phyloP scores from a whole-genome alignment of 257 asterid genomes.

The Petunia secreta region DNA sequence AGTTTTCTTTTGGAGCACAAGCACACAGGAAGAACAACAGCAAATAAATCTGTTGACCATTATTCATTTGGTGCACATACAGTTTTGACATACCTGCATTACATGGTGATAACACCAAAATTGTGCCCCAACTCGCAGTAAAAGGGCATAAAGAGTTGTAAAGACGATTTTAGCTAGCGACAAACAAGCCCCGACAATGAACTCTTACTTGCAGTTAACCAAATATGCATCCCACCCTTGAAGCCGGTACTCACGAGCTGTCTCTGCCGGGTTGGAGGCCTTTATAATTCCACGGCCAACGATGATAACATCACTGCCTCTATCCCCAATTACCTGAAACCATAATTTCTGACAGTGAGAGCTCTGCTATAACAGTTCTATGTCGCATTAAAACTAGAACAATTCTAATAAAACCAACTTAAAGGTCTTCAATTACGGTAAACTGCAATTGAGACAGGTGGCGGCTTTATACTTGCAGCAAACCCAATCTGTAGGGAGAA shows the following conservation, averaged over 20 bases:
- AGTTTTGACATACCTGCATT: neutral
- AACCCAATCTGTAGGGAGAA: too few relatives aligned
- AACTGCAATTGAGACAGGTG: too few relatives aligned
- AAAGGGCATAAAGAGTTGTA: neutral
- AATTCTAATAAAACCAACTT: neutral
- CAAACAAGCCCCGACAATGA: neutral
- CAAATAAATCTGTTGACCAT: neutral
- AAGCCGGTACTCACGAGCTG: slow-evolving; percentile 80
- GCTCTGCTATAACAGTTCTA: neutral
- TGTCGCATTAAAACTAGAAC: slow-evolving; percentile 1
- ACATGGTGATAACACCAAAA: neutral
- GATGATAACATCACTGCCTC: slow-evolving; percentile 90
- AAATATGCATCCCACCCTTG: slow-evolving; percentile 97
- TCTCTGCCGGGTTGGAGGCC: slow-evolving; percentile 79
- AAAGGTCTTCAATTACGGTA: neutral
- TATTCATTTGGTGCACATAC: neutral
- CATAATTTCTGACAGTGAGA: neutral
- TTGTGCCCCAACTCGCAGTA: neutral
- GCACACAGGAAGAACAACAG: neutral
- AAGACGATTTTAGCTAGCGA: neutral
- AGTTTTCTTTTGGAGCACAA: neutral
- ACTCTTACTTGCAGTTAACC: slow-evolving; percentile 53
- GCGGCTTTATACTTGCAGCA: too few relatives aligned
- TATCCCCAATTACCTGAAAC: slow-evolving; percentile 79
- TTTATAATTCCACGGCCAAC: slow-evolving; percentile 97